Percentiles rank a stretch among this genome's conserved stretches.
These are phyloP conservation scores for Fusarium verrucosum DNA, from an alignment of 2,329 filamentous ascomycete species.

Conservation along the genomic window DNA sequence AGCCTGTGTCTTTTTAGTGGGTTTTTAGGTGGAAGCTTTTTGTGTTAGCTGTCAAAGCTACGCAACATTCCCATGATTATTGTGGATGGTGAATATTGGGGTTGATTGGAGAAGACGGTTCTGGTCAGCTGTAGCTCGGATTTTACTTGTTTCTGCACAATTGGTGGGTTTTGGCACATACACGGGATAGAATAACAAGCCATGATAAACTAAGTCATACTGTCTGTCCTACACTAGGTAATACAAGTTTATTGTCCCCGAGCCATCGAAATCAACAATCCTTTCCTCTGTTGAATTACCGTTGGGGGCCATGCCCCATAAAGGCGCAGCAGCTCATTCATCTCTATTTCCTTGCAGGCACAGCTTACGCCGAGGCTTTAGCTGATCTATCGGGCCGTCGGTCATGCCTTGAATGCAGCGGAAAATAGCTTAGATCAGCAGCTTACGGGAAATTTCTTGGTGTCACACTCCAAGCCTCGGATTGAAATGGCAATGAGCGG, in stretches of 20 bases:
- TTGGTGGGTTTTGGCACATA: background rate
- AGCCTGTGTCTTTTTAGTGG: background rate
- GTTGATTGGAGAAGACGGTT: background rate
- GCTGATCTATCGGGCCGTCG: background rate
- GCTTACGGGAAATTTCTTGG: background rate
- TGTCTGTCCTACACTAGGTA: background rate
- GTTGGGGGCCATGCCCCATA: background rate
- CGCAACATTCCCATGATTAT: background rate
- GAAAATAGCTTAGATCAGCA: background rate
- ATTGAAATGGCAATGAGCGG: background rate
- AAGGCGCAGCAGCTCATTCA: constrained; percentile 2
- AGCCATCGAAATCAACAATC: background rate
- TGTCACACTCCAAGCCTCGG: background rate
- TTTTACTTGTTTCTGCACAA: background rate
- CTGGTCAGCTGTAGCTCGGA: background rate
- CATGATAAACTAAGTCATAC: background rate
- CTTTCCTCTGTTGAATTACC: background rate
- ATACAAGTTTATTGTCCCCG: background rate
- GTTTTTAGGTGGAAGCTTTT: no score
- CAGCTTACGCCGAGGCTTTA: background rate
- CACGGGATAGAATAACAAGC: background rate
- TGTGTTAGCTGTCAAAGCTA: background rate
- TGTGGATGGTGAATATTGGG: background rate
- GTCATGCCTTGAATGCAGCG: background rate
- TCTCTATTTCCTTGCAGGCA: background rate